Evolutionary conservation across 2,329 filamentous ascomycete species (phyloP).

Genomic region (Didymella pomorum): DNA sequence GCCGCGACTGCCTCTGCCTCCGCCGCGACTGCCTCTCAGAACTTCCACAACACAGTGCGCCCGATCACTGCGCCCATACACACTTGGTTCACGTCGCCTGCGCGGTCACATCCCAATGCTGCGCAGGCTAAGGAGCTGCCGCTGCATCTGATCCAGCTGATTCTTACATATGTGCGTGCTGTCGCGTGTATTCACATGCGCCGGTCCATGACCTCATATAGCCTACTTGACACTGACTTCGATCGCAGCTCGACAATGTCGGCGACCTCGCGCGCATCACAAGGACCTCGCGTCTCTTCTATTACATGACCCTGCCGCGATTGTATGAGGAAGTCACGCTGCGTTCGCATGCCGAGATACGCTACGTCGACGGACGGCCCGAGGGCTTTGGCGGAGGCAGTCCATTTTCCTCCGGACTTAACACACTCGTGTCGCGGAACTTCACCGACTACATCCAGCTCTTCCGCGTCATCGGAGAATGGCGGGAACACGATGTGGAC

Average conservation of each 20-base stretch:
- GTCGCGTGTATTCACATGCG: neutral
- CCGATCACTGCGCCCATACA: conserved; percentile 45
- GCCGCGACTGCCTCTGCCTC: conserved; percentile 19
- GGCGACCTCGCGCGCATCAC: conserved; percentile 67
- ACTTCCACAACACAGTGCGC: conserved; percentile 4
- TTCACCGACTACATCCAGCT: conserved; percentile 62
- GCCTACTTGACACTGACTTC: conserved; percentile 15
- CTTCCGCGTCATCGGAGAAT: conserved; percentile 63
- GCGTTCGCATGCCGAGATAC: conserved; percentile 65
- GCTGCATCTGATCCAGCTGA: conserved; percentile 65
- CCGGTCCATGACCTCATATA: neutral
- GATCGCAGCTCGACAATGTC: conserved; percentile 62
- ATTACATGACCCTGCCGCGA: conserved; percentile 70
- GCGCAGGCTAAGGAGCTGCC: conserved; percentile 56
- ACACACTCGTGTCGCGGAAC: conserved; percentile 66
- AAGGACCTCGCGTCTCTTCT: conserved; percentile 67
- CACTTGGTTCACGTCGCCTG: conserved; percentile 45
- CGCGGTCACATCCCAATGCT: conserved; percentile 38
- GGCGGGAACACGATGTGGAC: conserved; percentile 64
- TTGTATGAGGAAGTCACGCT: conserved; percentile 66
- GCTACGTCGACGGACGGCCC: conserved; percentile 64
- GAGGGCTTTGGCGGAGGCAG: conserved; percentile 69
- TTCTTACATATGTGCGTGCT: conserved; percentile 61
- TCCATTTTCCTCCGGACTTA: conserved; percentile 69
- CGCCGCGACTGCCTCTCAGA: conserved; percentile 6